A percentile compares a stretch with the other conserved stretches of the same genome.
Conservation (phyloP, 1,284 basidiomycete genomes). For the Tranzscheliella williamsii region DNA sequence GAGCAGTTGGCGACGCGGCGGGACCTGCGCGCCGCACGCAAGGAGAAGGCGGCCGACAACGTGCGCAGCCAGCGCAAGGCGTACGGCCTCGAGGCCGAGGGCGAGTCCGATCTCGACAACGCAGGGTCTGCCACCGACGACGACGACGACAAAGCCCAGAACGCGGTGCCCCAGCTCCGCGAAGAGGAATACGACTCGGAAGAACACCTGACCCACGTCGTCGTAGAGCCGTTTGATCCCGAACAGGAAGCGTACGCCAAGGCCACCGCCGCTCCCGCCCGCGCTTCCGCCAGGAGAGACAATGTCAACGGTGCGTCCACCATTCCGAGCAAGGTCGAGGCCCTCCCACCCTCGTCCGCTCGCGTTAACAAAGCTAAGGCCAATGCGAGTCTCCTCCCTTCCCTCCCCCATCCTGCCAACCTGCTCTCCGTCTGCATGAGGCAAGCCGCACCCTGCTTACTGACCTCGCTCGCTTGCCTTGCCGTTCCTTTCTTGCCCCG, state of each 20-base stretch:
- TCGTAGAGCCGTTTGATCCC: constrained; percentile 39
- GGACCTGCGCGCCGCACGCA: constrained; percentile 39
- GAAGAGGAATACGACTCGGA: constrained; percentile 39
- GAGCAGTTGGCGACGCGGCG: constrained; percentile 31
- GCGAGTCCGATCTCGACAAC: constrained; percentile 38
- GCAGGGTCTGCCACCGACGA: constrained; percentile 11
- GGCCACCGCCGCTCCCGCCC: constrained; percentile 5
- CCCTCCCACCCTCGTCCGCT: constrained; percentile 42
- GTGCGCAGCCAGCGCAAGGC: constrained; percentile 46
- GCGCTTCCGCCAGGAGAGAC: constrained; percentile 1
- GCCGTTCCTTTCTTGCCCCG: neutral
- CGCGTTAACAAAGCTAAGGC: constrained; percentile 46
- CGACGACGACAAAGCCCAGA: constrained; percentile 11
- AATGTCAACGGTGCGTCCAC: constrained; percentile 15
- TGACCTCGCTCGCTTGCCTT: neutral
- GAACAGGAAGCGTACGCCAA: constrained; percentile 33
- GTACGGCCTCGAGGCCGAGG: constrained; percentile 41
- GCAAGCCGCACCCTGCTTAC: too few species aligned
- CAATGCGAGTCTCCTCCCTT: constrained; percentile 42
- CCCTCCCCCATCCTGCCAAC: neutral
- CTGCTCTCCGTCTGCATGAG: too few species aligned
- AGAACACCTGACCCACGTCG: constrained; percentile 39
- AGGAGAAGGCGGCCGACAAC: constrained; percentile 52
- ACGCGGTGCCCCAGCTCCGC: constrained; percentile 14
- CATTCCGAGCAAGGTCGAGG: constrained; percentile 24